A percentile compares a stretch with the other conserved stretches of the same genome.
Conservation (phyloP, 192 early-diverging fungal species). For the Coemansia sp. region DNA sequence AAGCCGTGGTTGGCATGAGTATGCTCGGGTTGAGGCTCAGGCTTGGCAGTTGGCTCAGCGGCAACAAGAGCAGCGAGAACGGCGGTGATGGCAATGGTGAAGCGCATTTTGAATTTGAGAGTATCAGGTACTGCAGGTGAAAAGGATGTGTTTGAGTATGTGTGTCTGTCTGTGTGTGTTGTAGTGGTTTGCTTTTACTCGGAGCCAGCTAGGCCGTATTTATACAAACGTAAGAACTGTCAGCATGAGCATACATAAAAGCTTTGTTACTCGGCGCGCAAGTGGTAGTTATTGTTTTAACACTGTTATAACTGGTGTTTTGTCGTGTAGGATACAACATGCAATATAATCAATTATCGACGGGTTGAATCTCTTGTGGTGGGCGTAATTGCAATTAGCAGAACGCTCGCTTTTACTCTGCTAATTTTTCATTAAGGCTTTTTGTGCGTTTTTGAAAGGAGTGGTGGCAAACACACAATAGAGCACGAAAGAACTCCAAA, state of each 20-base stretch:
- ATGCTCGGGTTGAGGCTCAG: background rate
- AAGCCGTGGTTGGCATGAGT: background rate
- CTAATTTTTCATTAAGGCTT: too few relatives aligned
- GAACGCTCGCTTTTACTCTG: background rate
- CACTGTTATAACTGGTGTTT: background rate
- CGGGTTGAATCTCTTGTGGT: background rate
- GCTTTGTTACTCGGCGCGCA: background rate
- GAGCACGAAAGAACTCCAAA: too few relatives aligned
- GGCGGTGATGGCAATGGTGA: background rate
- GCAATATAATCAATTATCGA: background rate
- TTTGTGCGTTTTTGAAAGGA: too few relatives aligned
- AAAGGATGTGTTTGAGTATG: background rate
- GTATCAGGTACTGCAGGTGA: background rate
- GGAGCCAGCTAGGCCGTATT: background rate
- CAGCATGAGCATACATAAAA: background rate
- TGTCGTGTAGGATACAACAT: background rate
- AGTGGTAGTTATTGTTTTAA: background rate
- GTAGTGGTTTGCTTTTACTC: background rate
- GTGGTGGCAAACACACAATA: too few relatives aligned
- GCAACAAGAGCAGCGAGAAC: slow-evolving; percentile 1
- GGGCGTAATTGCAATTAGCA: background rate
- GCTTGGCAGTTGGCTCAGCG: background rate
- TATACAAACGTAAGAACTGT: background rate
- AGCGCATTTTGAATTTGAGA: background rate
- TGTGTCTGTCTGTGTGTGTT: background rate